Base-by-base conservation (phyloP, 768 basidiomycete genomes). In the Chalciporus pseudorubinellus region DNA sequence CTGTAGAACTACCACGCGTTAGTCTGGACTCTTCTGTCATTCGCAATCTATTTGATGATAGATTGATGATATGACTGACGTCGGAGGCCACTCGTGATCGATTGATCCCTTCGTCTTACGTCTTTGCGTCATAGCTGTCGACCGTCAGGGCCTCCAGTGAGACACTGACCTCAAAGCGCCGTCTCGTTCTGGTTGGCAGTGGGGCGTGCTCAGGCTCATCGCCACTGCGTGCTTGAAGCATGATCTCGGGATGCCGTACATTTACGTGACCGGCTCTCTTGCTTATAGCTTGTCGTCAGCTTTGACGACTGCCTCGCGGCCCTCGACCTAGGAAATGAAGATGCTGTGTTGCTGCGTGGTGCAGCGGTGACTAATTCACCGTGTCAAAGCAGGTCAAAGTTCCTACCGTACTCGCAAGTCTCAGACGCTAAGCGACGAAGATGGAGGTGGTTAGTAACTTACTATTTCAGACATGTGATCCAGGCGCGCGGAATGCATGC, bases 211-310 rank as follows among this genome's bases (percentile, higher is more conserved):
- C 64, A 66, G 58, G 56, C 60, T 65, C 64, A 66, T 40, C 56
- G 63, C 65, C 65, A 68, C 65, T 63, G 59, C 66, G 21, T 65
- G 65, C 54, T 57, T 41, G 45, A 53, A 44, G 61, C 65, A 57
- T 57, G 65, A 65, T 61, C 34, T 33, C 57, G 65, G 65, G 34
- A 66, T 67, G 55, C 53, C 65, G 65, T 66, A 55, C 52, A 3
- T 45, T 64, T 67, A 66, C 65, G 65, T 57, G 56, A 57, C 49
- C 18, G 3, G 42, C 13, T 44, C 36, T 39, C 43, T 5, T 13
- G 33, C 16, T 28, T 33, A 36, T 28, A 43, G 49, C 45, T 44
- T 9, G 39, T 34, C 21, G 39, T 44, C 36, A 42, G 39, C 43
- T 41, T 39, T 38, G 42, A 53, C 50, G 53, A 26, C 57, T 44